Conservation (phyloP, 768 basidiomycete genomes). For the Mycena alexandri region DNA sequence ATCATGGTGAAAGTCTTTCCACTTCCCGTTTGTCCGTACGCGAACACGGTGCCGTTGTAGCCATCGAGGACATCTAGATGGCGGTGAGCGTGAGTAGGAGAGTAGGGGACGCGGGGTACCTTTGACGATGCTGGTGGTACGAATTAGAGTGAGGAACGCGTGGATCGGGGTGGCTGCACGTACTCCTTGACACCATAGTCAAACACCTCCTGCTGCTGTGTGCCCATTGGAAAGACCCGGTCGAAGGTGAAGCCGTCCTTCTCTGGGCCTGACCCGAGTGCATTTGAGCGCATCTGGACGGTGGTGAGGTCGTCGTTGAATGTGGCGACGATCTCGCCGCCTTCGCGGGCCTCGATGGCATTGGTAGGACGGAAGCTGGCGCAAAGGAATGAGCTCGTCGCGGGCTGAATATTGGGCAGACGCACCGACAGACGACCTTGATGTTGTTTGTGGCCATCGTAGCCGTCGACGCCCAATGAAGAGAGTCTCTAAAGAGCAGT, state of each 20-base stretch:
- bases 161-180: conserved; percentile 48
- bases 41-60: conserved; percentile 97
- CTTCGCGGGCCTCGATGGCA: conserved; percentile 88
- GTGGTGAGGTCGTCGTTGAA: conserved; percentile 91
- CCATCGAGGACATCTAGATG: conserved; percentile 95
- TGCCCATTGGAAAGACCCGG: conserved; percentile 93
- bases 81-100: conserved; percentile 22
- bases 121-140: conserved; percentile 81
- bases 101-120: conserved; percentile 57
- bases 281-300: conserved; percentile 81
- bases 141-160: conserved; percentile 38
- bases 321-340: conserved; percentile 89
- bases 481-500: conserved; percentile 6
- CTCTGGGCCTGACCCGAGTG: conserved; percentile 84
- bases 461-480: conserved; percentile 22
- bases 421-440: conserved; percentile 99
- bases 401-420: conserved; percentile 32
- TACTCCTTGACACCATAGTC: conserved; percentile 99
- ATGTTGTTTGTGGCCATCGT: conserved; percentile 87
- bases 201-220: conserved; percentile 94
- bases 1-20: conserved; percentile 99
- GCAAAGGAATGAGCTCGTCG: conserved; percentile 31
- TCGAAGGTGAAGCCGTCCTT: conserved; percentile 99
- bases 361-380: conserved; percentile 95
- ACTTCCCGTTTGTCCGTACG: conserved; percentile 89